Evolutionary conservation across 2,329 filamentous ascomycete species (phyloP).

Genomic region (Elsinoe arachidis): DNA sequence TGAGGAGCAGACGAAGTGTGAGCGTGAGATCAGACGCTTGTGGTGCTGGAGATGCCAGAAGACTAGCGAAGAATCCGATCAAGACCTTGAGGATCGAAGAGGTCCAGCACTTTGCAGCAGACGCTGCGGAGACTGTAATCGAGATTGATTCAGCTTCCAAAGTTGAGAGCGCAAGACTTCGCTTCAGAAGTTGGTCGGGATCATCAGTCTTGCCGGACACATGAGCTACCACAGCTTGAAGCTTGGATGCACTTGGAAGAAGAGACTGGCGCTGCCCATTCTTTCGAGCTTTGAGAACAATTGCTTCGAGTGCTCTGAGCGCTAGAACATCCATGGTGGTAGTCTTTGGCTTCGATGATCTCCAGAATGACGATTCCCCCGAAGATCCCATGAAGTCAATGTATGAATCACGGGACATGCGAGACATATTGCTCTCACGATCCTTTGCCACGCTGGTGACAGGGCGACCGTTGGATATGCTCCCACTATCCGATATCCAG

Average conservation of each 20-base stretch:
- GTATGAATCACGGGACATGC: slow-evolving; percentile 51
- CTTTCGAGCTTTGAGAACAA: slow-evolving; percentile 10
- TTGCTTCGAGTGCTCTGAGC: slow-evolving; percentile 42
- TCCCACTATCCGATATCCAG: slow-evolving; percentile 46
- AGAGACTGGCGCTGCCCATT: slow-evolving; percentile 6
- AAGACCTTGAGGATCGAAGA: slow-evolving; percentile 37
- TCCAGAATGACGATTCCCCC: slow-evolving; percentile 46
- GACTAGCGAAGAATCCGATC: slow-evolving; percentile 23
- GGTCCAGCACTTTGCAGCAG: slow-evolving; percentile 36
- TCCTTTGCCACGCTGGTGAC: slow-evolving; percentile 47
- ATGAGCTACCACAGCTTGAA: slow-evolving; percentile 32
- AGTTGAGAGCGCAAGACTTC: slow-evolving; percentile 4
- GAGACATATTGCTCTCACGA: slow-evolving; percentile 60
- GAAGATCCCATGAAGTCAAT: slow-evolving; percentile 47
- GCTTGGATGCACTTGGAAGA: not conserved
- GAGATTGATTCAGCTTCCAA: slow-evolving; percentile 15
- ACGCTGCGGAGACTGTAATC: slow-evolving; percentile 5
- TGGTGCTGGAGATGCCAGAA: slow-evolving; percentile 15
- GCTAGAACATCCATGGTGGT: slow-evolving; percentile 57
- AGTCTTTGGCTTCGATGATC: slow-evolving; percentile 38
- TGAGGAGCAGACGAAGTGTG: slow-evolving; percentile 65
- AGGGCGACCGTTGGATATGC: slow-evolving; percentile 40
- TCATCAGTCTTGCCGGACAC: slow-evolving; percentile 34
- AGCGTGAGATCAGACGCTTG: slow-evolving; percentile 25
- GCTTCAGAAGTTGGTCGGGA: slow-evolving; percentile 18